Conservation (phyloP, 106 monocot genomes). For the Dioscorea zingiberensis region DNA sequence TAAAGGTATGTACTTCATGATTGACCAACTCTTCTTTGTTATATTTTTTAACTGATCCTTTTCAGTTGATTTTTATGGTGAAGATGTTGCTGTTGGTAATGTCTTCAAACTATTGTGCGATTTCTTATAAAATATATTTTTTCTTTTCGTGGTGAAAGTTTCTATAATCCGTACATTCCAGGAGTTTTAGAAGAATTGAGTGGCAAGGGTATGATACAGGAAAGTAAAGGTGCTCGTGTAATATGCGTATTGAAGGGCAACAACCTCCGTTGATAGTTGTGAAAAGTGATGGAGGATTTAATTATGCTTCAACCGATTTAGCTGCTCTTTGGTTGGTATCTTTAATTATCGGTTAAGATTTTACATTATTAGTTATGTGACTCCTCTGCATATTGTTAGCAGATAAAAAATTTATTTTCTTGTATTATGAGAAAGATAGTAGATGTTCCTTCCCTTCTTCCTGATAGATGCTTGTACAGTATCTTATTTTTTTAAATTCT, state of each 20-base stretch:
- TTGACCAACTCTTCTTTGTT: too few species aligned
- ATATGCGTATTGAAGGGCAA: conserved; percentile 81
- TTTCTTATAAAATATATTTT: neutral
- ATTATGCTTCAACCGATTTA: conserved; percentile 95
- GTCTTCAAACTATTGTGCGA: neutral
- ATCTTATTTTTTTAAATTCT: too few species aligned
- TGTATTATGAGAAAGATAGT: too few species aligned
- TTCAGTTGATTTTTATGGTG: too few species aligned
- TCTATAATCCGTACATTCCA: conserved; percentile 56
- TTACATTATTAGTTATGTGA: too few species aligned
- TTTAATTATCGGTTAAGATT: neutral
- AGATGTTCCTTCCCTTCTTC: too few species aligned
- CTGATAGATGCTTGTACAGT: too few species aligned
- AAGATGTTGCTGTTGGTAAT: too few species aligned
- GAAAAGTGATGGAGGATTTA: conserved; percentile 87
- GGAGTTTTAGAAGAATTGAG: conserved; percentile 50
- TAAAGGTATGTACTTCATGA: conserved; percentile 33
- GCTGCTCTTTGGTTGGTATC: conserved; percentile 73
- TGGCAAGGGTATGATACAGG: conserved; percentile 54
- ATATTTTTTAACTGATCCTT: too few species aligned
- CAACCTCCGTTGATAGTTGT: conserved; percentile 79
- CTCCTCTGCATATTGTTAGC: too few species aligned
- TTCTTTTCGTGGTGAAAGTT: conserved; percentile 56
- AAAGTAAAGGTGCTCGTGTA: conserved; percentile 87
- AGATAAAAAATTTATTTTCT: too few species aligned